A percentile compares a stretch with the other conserved stretches of the same genome.
These are phyloP conservation scores for Arabidopsis suecica DNA, from an alignment of 345 rosid species.

Conservation along the genomic window DNA sequence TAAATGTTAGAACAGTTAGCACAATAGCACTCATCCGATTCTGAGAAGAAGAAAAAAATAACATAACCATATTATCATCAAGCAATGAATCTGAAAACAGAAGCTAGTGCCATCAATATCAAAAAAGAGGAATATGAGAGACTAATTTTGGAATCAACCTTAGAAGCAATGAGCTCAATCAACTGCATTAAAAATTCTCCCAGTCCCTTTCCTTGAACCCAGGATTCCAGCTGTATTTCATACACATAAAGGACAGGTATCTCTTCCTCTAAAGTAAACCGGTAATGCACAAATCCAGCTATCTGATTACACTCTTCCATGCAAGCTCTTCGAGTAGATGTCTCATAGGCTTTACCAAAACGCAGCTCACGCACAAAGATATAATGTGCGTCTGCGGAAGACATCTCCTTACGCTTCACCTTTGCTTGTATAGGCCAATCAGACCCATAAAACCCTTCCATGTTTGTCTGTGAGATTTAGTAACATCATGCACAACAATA, in stretches of 20 bases:
- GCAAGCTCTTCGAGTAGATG: constrained; percentile 17
- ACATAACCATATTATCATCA: constrained; percentile 20
- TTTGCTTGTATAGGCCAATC: constrained; percentile 83
- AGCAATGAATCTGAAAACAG: constrained; percentile 10
- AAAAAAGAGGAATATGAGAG: not conserved
- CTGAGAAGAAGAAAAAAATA: constrained; percentile 48
- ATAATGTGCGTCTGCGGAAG: constrained; percentile 73
- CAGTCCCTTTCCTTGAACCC: constrained; percentile 74
- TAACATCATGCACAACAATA: not conserved
- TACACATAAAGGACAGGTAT: constrained; percentile 84
- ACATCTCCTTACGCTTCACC: constrained; percentile 82
- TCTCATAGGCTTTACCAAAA: constrained; percentile 39
- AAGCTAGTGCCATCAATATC: not conserved
- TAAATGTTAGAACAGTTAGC: constrained; percentile 85
- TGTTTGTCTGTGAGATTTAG: constrained; percentile 57
- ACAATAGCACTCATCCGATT: constrained; percentile 74
- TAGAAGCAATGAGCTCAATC: constrained; percentile 78
- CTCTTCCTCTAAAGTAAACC: constrained; percentile 84
- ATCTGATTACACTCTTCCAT: constrained; percentile 41
- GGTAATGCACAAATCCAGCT: constrained; percentile 82
- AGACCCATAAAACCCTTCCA: constrained; percentile 72
- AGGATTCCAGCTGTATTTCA: constrained; percentile 79
- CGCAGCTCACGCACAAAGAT: constrained; percentile 55
- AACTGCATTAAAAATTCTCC: constrained; percentile 88
- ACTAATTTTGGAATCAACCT: constrained; percentile 49